Conservation (phyloP, 1,284 basidiomycete species). For the Tremellales sp. region DNA sequence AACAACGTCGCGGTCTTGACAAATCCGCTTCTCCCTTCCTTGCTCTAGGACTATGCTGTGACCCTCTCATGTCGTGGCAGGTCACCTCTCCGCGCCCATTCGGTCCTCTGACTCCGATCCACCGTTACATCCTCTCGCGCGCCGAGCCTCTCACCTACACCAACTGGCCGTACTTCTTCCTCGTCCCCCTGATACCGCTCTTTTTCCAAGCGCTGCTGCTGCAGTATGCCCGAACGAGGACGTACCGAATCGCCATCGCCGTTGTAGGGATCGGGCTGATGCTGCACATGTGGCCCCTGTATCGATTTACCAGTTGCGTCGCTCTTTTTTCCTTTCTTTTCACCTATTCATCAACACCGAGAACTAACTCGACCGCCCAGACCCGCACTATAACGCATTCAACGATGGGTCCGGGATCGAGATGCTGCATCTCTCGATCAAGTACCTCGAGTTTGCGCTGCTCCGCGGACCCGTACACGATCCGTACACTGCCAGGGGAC, state of each 20-base stretch:
- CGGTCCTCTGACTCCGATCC: constrained; percentile 26
- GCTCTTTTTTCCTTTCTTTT: not conserved
- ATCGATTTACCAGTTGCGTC: constrained; percentile 31
- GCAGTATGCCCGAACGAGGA: constrained; percentile 19
- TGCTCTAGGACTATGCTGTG: too few relatives aligned
- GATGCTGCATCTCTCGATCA: constrained; percentile 27
- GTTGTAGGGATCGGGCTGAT: constrained; percentile 21
- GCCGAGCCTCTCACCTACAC: constrained; percentile 17
- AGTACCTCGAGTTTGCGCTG: constrained; percentile 35
- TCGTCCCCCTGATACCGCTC: constrained; percentile 26
- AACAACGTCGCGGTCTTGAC: too few relatives aligned
- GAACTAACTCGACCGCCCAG: constrained; percentile 9
- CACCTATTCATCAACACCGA: not conserved
- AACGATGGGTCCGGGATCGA: constrained; percentile 32
- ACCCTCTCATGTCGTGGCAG: too few relatives aligned
- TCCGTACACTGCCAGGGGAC: constrained; percentile 26
- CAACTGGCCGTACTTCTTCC: constrained; percentile 18
- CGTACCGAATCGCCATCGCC: constrained; percentile 19
- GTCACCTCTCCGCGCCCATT: too few relatives aligned
- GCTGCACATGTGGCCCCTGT: constrained; percentile 15
- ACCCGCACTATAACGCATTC: constrained; percentile 29
- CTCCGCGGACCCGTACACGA: constrained; percentile 28
- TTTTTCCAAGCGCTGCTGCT: constrained; percentile 28
- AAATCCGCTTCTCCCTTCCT: too few relatives aligned
- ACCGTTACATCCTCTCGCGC: constrained; percentile 20